A percentile compares a stretch with the other conserved stretches of the same genome.
These are phyloP conservation scores for Colletotrichum plurivorum DNA, from an alignment of 2,329 filamentous ascomycete species.

Conservation along the genomic window DNA sequence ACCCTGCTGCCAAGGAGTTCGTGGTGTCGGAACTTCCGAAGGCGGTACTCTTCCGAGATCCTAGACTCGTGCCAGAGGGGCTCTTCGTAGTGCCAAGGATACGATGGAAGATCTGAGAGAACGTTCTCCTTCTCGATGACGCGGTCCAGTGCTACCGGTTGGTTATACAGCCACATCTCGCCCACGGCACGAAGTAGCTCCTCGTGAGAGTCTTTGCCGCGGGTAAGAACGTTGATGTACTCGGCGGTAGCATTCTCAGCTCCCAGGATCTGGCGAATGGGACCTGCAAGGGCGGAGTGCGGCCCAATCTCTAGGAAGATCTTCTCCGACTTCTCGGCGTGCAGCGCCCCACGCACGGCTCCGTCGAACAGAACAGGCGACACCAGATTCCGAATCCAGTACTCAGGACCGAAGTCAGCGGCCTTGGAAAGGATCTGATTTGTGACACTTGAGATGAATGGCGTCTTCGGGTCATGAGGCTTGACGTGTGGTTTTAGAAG, in stretches of 20 bases:
- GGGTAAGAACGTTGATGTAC: conserved; percentile 29
- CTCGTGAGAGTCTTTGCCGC: conserved; percentile 22
- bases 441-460: conserved; percentile 46
- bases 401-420: conserved; percentile 7
- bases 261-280: conserved; percentile 46
- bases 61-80: conserved; percentile 19
- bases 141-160: conserved; percentile 26
- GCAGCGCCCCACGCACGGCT: conserved; percentile 2
- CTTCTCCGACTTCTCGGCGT: conserved; percentile 6
- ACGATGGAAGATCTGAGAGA: conserved; percentile 17
- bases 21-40: conserved; percentile 16
- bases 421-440: conserved; percentile 43
- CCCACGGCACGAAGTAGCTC: conserved; percentile 34
- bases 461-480: conserved; percentile 19
- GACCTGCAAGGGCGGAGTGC: conserved; percentile 25
- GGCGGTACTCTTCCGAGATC: conserved; percentile 15
- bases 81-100: conserved; percentile 27
- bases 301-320: conserved; percentile 21
- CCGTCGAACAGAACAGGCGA: conserved; percentile 18
- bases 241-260: conserved; percentile 30
- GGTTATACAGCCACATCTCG: conserved; percentile 27
- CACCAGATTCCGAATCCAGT: conserved; percentile 27
- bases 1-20: conserved; percentile 26
- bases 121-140: conserved; percentile 1
- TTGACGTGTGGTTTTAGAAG: conserved; percentile 53